A percentile compares a stretch with the other conserved stretches of the same genome.
Conservation (phyloP, 1,284 basidiomycete genomes). For the Xerocomus minutiporus region DNA sequence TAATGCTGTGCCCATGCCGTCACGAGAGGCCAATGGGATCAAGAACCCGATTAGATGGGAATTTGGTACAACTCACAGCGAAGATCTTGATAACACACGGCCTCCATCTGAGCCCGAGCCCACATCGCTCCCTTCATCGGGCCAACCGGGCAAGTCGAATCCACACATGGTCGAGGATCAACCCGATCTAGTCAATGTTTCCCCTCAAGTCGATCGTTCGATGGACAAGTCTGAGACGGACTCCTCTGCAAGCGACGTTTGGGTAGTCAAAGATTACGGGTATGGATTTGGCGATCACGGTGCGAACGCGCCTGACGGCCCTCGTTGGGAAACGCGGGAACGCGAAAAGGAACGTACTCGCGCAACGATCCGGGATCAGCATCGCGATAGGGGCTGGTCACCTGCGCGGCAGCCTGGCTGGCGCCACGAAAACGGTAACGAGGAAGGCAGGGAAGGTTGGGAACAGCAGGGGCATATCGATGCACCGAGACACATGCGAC, state of each 20-base stretch:
- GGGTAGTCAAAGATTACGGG: constrained; percentile 59
- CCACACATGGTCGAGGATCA: constrained; percentile 3
- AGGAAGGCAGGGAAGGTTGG: constrained; percentile 21
- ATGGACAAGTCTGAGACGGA: constrained; percentile 13
- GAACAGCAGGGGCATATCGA: constrained; percentile 22
- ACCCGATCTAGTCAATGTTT: background rate
- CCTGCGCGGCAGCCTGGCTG: constrained; percentile 17
- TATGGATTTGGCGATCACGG: constrained; percentile 50
- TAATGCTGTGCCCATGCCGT: background rate
- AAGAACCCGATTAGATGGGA: constrained; percentile 45
- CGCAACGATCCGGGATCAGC: constrained; percentile 16
- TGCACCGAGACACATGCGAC: constrained; percentile 16
- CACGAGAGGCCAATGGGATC: constrained; percentile 35
- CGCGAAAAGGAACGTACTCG: constrained; percentile 23
- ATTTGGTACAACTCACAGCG: constrained; percentile 48
- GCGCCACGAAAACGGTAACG: constrained; percentile 24
- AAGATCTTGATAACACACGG: constrained; percentile 10
- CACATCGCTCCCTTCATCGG: background rate
- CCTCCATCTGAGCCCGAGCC: constrained; percentile 1
- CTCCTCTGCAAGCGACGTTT: constrained; percentile 38
- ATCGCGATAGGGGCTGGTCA: constrained; percentile 20
- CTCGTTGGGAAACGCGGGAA: constrained; percentile 30
- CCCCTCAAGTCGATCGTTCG: constrained; percentile 2
- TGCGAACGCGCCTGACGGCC: constrained; percentile 30
- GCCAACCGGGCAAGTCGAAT: background rate